Evolutionary conservation across 2,329 filamentous ascomycete genomes (phyloP), one percentile per base, ranked within the genome.

Genomic region (Tolypocladium amazonense): DNA sequence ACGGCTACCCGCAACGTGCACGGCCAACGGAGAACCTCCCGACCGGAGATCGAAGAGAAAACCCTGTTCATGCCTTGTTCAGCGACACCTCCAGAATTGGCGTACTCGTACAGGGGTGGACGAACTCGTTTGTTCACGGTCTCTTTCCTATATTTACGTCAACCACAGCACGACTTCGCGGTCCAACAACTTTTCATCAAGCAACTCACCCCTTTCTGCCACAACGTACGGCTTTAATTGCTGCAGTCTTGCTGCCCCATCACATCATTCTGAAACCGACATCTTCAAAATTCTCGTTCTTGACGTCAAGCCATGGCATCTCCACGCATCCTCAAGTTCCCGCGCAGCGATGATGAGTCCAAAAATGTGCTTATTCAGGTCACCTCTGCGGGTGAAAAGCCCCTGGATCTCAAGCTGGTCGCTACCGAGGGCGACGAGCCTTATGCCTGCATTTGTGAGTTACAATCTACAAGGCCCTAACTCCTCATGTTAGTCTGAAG

Each of bases 401-500:
- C 80, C 1, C 74, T 91, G 37, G 86, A 90, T 70, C 71, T 89
- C 55, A 85, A 84, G 68, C 72, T 92, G 37, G 77, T 87, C 39
- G 88, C 82, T 39, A 90, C 88, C 37, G 88, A 92, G 66, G 83
- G 84, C 59, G 79, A 82, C 59, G 79, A 78, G 56, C 80, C 85
- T 9, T 89, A 86, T 71, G 75, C 79, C 50, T 72, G 78, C 59
- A 78, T 78, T 62, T 72, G 85, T 87, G 77, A 79, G 83, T 54
- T 30, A 8, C 2, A 3, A 2, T 39, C 18, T 37, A 15, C 6
- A 14, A 1, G 23, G n/a, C 3, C 8, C n/a, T 27, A 14, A 2
- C 18, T 18, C 37, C 18, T n/a, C n/a, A n/a, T n/a, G n/a, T n/a
- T 6, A 6, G 12, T 14, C 18, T 2, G 11, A 35, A 2, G 30